These are phyloP conservation scores for Leptodermis oblonga DNA, from an alignment of 257 asterid genomes.

Conservation along the genomic window DNA sequence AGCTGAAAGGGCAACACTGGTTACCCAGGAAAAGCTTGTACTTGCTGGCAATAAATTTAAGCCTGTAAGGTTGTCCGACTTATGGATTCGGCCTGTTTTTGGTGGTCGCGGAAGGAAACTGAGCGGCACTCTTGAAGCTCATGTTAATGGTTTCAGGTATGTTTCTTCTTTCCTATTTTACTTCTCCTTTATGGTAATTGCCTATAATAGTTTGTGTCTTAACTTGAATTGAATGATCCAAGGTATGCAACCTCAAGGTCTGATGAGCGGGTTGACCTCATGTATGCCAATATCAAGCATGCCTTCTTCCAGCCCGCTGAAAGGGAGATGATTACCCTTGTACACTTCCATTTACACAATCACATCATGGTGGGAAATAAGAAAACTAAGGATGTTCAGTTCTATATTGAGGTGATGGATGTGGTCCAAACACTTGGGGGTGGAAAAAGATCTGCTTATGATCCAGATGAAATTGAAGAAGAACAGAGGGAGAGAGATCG, in stretches of 20 bases:
- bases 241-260: slow-evolving; percentile 62
- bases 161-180: slow-evolving; percentile 1
- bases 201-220: neutral
- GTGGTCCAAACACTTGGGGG: slow-evolving; percentile 68
- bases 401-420: slow-evolving; percentile 78
- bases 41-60: slow-evolving; percentile 59
- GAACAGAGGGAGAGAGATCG: slow-evolving; percentile 77
- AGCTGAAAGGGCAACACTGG: slow-evolving; percentile 79
- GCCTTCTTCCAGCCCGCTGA: slow-evolving; percentile 81
- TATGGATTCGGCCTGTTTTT: slow-evolving; percentile 74
- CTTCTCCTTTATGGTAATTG: neutral
- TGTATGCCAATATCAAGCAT: slow-evolving; percentile 62
- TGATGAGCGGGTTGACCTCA: slow-evolving; percentile 62
- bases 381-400: slow-evolving; percentile 72
- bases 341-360: slow-evolving; percentile 71
- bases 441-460: slow-evolving; percentile 65
- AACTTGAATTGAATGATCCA: slow-evolving; percentile 34
- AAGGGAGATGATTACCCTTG: slow-evolving; percentile 73
- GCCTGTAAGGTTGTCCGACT: slow-evolving; percentile 56
- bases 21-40: slow-evolving; percentile 58
- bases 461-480: slow-evolving; percentile 85
- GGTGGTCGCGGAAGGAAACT: slow-evolving; percentile 70
- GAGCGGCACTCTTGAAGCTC: slow-evolving; percentile 65
- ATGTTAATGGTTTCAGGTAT: slow-evolving; percentile 59
- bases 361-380: slow-evolving; percentile 79